A percentile compares a stretch with the other conserved stretches of the same genome.
These are phyloP conservation scores for Spathaspora hagerdaliae DNA, from an alignment of 805 yeast species.

Conservation along the genomic window DNA sequence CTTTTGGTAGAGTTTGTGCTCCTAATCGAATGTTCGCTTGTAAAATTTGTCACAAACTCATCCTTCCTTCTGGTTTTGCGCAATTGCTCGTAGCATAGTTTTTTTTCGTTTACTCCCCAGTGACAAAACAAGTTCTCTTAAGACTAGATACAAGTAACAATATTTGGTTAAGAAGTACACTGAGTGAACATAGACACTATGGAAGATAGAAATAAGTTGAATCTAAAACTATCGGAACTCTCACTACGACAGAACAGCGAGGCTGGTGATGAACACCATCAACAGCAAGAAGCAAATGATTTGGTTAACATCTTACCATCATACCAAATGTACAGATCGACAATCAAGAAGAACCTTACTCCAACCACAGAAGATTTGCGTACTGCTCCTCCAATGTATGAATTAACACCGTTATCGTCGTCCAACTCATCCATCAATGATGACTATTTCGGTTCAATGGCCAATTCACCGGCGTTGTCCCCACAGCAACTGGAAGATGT, in stretches of 20 bases:
- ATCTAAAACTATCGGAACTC: conserved; percentile 15
- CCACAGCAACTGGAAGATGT: conserved; percentile 1
- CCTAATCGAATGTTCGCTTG: too few relatives aligned
- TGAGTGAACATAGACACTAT: conserved; percentile 1
- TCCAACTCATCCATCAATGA: conserved; percentile 5
- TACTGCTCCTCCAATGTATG: conserved; percentile 33
- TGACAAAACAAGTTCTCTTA: too few relatives aligned
- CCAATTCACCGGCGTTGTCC: conserved; percentile 11
- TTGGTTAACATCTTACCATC: conserved; percentile 37
- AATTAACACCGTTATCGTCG: conserved; percentile 19
- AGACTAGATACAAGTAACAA: too few relatives aligned
- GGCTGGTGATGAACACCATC: conserved; percentile 1
- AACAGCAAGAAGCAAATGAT: conserved; percentile 17
- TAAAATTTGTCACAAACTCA: too few relatives aligned
- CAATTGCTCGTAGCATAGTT: too few relatives aligned
- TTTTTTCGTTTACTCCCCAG: too few relatives aligned
- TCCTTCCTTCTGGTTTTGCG: too few relatives aligned
- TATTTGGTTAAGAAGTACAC: too few relatives aligned
- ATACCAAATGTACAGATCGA: conserved; percentile 37
- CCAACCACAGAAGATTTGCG: conserved; percentile 25
- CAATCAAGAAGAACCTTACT: conserved; percentile 31
- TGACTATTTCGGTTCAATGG: conserved; percentile 16
- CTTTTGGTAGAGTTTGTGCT: too few relatives aligned
- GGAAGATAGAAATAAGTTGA: conserved; percentile 17
- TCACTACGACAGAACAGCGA: conserved; percentile 5